These are phyloP conservation scores for Melastoma candidum DNA, from an alignment of 441 rosid genomes.

Conservation along the genomic window DNA sequence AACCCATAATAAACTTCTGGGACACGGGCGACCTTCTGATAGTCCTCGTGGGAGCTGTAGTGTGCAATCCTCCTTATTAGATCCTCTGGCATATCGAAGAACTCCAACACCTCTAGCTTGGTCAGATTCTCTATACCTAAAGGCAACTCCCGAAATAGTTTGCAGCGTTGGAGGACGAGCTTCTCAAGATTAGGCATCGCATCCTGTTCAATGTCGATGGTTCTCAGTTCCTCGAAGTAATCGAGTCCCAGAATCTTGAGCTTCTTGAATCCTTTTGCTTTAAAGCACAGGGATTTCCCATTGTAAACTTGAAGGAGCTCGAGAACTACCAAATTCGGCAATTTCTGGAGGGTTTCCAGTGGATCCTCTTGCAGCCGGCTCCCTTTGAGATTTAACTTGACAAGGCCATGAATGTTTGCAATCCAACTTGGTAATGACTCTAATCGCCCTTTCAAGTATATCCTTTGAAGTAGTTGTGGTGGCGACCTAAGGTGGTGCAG, in stretches of 20 bases:
- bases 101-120: neutral
- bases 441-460: neutral
- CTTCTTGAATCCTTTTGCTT: no score
- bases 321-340: neutral
- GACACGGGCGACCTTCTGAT: neutral
- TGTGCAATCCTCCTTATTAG: neutral
- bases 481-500: neutral
- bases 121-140: neutral
- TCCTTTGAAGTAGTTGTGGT: neutral
- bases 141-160: neutral
- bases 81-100: neutral
- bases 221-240: no score
- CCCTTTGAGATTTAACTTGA: neutral
- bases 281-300: no score
- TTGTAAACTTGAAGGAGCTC: no score
- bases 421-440: conserved; percentile 1
- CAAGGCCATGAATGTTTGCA: no score
- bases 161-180: neutral
- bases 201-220: no score
- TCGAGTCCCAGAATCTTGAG: no score
- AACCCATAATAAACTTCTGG: neutral
- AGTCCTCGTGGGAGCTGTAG: neutral
- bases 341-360: neutral
- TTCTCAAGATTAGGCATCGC: conserved; percentile 1
- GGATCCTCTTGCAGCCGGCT: neutral